Percentiles rank a stretch among this genome's conserved stretches.
Evolutionary conservation across 805 yeast species (phyloP).

Genomic region (Candida parachauliodes): DNA sequence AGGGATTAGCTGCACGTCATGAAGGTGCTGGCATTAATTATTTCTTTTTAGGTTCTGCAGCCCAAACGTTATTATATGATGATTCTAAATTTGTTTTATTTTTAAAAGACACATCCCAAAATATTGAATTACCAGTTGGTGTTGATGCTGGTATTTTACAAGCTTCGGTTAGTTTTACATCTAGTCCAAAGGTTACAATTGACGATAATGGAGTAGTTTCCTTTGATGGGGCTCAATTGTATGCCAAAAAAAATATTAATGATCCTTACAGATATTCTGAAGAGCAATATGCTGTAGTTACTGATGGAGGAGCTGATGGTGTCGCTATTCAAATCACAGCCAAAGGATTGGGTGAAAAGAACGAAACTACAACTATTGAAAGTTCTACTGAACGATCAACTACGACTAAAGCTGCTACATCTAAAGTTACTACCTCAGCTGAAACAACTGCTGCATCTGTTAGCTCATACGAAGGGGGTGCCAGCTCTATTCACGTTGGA

Average conservation of each 20-base stretch:
- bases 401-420: not conserved
- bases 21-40: conserved; percentile 47
- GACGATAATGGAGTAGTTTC: conserved; percentile 9
- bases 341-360: not conserved
- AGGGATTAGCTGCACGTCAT: conserved; percentile 28
- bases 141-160: conserved; percentile 11
- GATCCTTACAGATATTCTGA: conserved; percentile 28
- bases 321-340: conserved; percentile 7
- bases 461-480: not conserved
- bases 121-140: conserved; percentile 3
- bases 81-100: conserved; percentile 7
- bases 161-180: conserved; percentile 10
- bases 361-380: conserved; percentile 1
- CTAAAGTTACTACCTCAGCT: not conserved
- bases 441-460: not conserved
- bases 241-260: conserved; percentile 23
- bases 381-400: conserved; percentile 2
- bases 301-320: conserved; percentile 8
- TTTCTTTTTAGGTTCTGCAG: conserved; percentile 25
- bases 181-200: conserved; percentile 10
- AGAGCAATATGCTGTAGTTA: conserved; percentile 14
- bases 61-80: conserved; percentile 22
- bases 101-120: conserved; percentile 2
- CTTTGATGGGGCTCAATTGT: conserved; percentile 16
- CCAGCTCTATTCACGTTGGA: not conserved